Percentiles rank a stretch among this genome's conserved stretches.
Evolutionary conservation across 1,284 basidiomycete species (phyloP).

Genomic region (Cystobasidium slooffiae): DNA sequence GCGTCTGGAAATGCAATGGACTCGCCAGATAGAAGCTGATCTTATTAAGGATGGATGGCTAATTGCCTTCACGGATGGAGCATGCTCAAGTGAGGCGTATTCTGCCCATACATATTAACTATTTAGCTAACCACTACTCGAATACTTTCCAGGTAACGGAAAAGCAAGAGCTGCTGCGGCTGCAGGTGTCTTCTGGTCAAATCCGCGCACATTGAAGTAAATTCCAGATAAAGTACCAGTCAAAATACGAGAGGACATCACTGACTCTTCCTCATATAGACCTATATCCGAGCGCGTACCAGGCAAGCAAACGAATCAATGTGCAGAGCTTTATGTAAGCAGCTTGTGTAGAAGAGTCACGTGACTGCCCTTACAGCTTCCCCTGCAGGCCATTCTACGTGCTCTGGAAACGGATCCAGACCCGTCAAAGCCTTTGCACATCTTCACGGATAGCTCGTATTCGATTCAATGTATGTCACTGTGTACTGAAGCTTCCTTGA

Average conservation of each 20-base stretch:
- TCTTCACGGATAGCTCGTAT: constrained; percentile 77
- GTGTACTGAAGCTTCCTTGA: neutral
- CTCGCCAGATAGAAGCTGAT: constrained; percentile 6
- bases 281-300: constrained; percentile 75
- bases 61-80: constrained; percentile 29
- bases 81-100: constrained; percentile 13
- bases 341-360: neutral
- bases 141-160: constrained; percentile 34
- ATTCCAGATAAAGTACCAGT: neutral
- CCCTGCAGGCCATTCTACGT: constrained; percentile 70
- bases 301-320: constrained; percentile 82
- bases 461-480: constrained; percentile 67
- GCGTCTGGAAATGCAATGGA: constrained; percentile 12
- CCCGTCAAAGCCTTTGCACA: constrained; percentile 64
- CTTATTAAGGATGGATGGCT: constrained; percentile 23
- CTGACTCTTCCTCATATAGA: constrained; percentile 38
- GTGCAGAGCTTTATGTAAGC: constrained; percentile 78
- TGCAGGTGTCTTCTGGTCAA: constrained; percentile 36
- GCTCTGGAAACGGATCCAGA: constrained; percentile 69
- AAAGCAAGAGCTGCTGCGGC: constrained; percentile 34
- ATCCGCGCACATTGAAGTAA: constrained; percentile 16
- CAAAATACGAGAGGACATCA: neutral
- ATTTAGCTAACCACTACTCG: neutral
- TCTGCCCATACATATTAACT: neutral
- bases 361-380: neutral